A percentile compares a stretch with the other conserved stretches of the same genome.
These are phyloP conservation scores for Sergeia podlipaevii DNA, from an alignment of 208 protist genomes.

Conservation along the genomic window DNA sequence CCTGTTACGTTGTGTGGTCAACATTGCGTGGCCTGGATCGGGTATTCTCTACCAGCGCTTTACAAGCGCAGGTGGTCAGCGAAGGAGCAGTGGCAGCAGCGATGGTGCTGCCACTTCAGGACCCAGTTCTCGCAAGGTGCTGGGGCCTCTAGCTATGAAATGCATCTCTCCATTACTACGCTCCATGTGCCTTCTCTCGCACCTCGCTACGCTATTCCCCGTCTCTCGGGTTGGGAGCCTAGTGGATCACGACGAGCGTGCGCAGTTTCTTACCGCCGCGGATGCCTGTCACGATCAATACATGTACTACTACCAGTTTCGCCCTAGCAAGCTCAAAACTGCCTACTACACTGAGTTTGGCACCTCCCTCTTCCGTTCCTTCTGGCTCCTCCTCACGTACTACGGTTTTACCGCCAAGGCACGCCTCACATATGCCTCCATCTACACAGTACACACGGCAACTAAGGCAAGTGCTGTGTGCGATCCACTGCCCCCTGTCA, in stretches of 20 bases:
- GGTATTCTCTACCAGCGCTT: constrained; percentile 62
- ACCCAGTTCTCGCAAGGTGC: neutral
- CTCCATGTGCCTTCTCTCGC: constrained; percentile 54
- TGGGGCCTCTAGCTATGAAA: constrained; percentile 35
- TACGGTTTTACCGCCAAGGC: constrained; percentile 69
- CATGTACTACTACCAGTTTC: constrained; percentile 24
- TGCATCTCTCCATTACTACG: constrained; percentile 51
- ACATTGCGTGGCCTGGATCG: constrained; percentile 76
- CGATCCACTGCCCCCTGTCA: constrained; percentile 10
- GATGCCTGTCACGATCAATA: constrained; percentile 49
- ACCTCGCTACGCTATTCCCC: constrained; percentile 62
- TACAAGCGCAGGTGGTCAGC: constrained; percentile 13
- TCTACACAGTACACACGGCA: no score
- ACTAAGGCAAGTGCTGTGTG: neutral
- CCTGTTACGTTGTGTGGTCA: constrained; percentile 53
- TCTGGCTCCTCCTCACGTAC: constrained; percentile 76
- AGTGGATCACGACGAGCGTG: constrained; percentile 47
- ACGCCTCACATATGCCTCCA: constrained; percentile 12
- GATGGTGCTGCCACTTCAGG: constrained; percentile 12
- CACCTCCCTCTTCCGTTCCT: constrained; percentile 56
- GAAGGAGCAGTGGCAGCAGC: constrained; percentile 13
- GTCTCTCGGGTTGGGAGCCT: constrained; percentile 36
- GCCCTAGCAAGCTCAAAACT: constrained; percentile 1
- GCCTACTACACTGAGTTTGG: constrained; percentile 18
- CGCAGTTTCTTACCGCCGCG: constrained; percentile 30